Percentiles rank a stretch among this genome's conserved stretches.
phyloP scores from a whole-genome alignment of 306 rosid species.

The Citrullus colocynthis region DNA sequence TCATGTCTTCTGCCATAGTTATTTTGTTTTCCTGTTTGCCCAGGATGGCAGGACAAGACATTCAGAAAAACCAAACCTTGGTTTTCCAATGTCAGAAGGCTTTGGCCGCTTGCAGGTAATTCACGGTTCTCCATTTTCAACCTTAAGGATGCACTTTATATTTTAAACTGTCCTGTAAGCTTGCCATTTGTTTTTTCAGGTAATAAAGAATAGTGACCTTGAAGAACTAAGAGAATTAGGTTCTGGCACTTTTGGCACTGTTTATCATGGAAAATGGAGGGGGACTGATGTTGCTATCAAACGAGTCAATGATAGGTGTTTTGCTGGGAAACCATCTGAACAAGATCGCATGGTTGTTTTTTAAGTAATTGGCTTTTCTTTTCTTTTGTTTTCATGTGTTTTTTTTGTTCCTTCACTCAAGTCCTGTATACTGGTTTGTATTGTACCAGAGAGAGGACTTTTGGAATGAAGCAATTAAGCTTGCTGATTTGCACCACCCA shows the following conservation, averaged over 20 bases:
- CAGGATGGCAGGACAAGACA: slow-evolving; percentile 45
- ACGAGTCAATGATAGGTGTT: slow-evolving; percentile 82
- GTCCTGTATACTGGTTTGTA: background rate
- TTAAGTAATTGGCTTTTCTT: background rate
- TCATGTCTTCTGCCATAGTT: background rate
- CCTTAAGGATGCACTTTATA: background rate
- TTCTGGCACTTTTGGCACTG: slow-evolving; percentile 87
- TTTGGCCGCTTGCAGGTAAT: slow-evolving; percentile 70
- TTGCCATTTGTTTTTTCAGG: slow-evolving; percentile 19
- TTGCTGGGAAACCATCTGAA: slow-evolving; percentile 84
- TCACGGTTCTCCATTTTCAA: slow-evolving; percentile 1
- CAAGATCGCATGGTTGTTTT: slow-evolving; percentile 77
- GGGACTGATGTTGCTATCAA: slow-evolving; percentile 93
- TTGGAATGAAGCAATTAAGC: slow-evolving; percentile 97
- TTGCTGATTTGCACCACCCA: slow-evolving; percentile 93
- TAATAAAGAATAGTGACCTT: slow-evolving; percentile 70
- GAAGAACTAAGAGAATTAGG: slow-evolving; percentile 80
- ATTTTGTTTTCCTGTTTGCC: slow-evolving; percentile 4
- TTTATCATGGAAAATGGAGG: slow-evolving; percentile 94
- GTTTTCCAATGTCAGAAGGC: slow-evolving; percentile 47
- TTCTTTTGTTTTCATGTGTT: background rate
- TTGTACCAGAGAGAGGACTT: slow-evolving; percentile 69
- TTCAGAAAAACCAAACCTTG: slow-evolving; percentile 40
- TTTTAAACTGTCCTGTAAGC: background rate
- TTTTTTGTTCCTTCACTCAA: background rate